Base-by-base conservation (phyloP, 805 yeast genomes). In the Ascoidea tarda region DNA sequence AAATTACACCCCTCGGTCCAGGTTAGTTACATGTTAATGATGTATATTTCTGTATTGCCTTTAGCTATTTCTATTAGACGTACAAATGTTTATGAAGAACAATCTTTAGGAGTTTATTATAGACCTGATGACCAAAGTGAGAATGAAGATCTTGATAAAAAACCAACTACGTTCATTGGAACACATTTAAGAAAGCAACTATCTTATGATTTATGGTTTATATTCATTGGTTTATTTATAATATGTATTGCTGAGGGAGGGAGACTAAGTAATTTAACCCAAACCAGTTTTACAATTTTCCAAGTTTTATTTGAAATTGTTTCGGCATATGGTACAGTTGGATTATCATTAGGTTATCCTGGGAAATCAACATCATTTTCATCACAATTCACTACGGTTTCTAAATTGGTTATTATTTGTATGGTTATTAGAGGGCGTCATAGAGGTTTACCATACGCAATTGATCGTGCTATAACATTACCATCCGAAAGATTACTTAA, bases 71-170 rank as follows among this genome's bases (percentile, higher is more conserved):
- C 96, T 46, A 89, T 93, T 57, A 81, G 99, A 69, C 78, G 97
- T 65, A 93, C 99, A 16, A 93, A 93, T 65, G 99, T 93, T 52
- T 93, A 93, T 69, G 99, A 93, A 65, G 99, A 93, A 62, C 98
- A 89, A 63, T 86, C 96, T 0, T 69, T 93, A 53, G 99, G 99
- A n/a, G 76, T 89, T n/a, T 90, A 87, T 62, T 63, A 59, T 5
- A 53, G 53, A 4, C 62, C 58, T 5, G 62, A 60, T 10, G 61
- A 59, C 38, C 63, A 58, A 6, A 55, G 56, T 12, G 60, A 56
- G 32, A 47, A 21, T 16, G 4, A 32, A 10, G 33, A 49, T 46
- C 54, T 45, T 28, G 49, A 49, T 16, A 71, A 69, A 48, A 69
- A 74, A 4, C 75, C 81, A 2, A 66, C 67, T 5, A 78, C 86